These are phyloP conservation scores for Elongisporangium undulatum DNA, from an alignment of 352 stramenopile genomes.

Conservation along the genomic window DNA sequence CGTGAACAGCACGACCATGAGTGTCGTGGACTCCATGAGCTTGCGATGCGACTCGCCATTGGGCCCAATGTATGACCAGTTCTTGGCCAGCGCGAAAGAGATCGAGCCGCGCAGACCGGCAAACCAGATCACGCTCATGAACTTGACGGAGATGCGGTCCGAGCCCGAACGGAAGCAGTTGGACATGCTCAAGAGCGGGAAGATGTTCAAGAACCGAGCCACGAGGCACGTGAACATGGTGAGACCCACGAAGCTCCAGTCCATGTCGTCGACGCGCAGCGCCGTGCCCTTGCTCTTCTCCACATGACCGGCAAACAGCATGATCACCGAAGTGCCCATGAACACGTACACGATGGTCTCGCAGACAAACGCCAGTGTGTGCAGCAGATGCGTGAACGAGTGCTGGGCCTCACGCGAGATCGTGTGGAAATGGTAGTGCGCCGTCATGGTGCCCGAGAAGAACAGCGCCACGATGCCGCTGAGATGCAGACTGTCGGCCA, in stretches of 20 bases:
- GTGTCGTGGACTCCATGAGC: constrained; percentile 82
- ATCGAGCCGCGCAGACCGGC: constrained; percentile 92
- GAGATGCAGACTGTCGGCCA: constrained; percentile 70
- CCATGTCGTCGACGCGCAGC: constrained; percentile 73
- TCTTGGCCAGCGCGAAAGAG: constrained; percentile 88
- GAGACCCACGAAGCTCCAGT: constrained; percentile 77
- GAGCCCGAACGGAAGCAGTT: constrained; percentile 53
- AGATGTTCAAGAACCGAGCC: constrained; percentile 73
- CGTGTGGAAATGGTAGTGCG: constrained; percentile 86
- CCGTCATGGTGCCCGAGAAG: constrained; percentile 89
- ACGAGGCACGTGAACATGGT: constrained; percentile 68
- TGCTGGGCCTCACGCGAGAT: constrained; percentile 79
- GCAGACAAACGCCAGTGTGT: constrained; percentile 75
- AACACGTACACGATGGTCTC: constrained; percentile 86
- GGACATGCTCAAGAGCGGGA: constrained; percentile 66
- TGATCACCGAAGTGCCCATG: constrained; percentile 82
- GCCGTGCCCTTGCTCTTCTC: constrained; percentile 50
- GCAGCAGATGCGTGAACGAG: constrained; percentile 81
- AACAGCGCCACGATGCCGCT: constrained; percentile 94
- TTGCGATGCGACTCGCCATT: constrained; percentile 66
- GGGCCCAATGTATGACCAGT: constrained; percentile 75
- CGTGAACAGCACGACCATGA: constrained; percentile 86
- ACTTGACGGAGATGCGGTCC: constrained; percentile 66
- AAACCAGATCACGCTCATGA: constrained; percentile 90
- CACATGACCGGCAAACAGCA: constrained; percentile 72